Evolutionary conservation across 2,329 filamentous ascomycete species (phyloP), one percentile per base, ranked within the genome.

Genomic region (Delphinella strobiligena): DNA sequence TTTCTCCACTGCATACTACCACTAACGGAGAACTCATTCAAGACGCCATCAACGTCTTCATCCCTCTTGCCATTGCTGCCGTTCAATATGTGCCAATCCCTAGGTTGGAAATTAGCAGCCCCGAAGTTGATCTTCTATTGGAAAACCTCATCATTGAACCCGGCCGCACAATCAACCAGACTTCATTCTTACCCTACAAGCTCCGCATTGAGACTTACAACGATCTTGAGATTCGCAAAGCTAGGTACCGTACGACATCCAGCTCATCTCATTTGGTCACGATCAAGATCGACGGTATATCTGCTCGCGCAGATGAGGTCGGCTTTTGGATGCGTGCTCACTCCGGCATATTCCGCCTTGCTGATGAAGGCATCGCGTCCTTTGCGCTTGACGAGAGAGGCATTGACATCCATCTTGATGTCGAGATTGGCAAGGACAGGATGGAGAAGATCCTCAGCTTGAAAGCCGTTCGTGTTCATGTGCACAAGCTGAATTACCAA

Each of bases 61-160:
- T 91, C 4, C 89, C 89, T 0, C 64, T 86, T 10, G 53, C 87
- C 3, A 73, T 95, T 42, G 72, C 84, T 48, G 75, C 76, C 2
- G 70, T 96, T 22, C 87, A 95, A 56, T 87, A 86, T 60, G 66
- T 96, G 3, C 89, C 89, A 0, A 91, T 96, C 38, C 88, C 88
- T 0, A 80, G 89, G 4, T 61, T 95, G n/a, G 89, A 95, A 58
- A 68, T 95, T 4, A 82, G 84, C 1, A 82, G 80, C 3, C 88
- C 87, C 0, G 78, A 83, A 24, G 69, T 93, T 40, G 88, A 95
- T 51, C 72, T 96, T 4, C 66, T 96, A 1, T 65, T 96, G 2
- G 89, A 96, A 55, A 95, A 93, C 47, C 68, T 96, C 22, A 82
- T 96, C 44, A 70, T 96, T 22, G 85, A 95, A 54, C 89, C 89